Conservation (phyloP, 73 alveolate genomes). For the Paramecium pentaurelia region DNA sequence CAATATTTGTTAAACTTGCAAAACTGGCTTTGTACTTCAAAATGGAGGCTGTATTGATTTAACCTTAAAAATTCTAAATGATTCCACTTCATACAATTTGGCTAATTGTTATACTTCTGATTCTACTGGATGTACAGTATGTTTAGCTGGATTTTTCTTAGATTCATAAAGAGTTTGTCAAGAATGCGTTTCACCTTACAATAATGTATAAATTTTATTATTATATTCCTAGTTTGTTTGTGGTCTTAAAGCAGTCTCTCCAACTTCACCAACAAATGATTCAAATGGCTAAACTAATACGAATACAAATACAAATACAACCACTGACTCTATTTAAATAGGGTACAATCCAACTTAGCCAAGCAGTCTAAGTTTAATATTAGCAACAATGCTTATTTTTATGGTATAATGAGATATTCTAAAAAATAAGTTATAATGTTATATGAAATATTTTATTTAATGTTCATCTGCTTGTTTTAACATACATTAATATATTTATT, state of each 20-base stretch:
- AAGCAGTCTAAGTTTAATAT: neutral
- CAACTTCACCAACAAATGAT: neutral
- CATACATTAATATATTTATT: no score
- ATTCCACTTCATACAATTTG: neutral
- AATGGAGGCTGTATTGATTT: neutral
- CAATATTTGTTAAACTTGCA: neutral
- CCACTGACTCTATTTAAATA: neutral
- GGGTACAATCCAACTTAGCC: neutral
- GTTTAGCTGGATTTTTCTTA: neutral
- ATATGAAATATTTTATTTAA: no score
- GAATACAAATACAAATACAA: neutral
- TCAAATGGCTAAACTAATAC: neutral
- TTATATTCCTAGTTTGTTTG: neutral
- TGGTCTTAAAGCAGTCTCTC: neutral
- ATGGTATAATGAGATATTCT: neutral
- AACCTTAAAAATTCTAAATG: neutral
- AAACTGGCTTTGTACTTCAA: neutral
- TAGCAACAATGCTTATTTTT: neutral
- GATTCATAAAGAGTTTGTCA: neutral
- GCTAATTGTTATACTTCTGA: neutral
- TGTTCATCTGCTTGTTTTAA: no score
- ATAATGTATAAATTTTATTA: neutral
- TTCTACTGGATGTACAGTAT: neutral
- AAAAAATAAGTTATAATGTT: neutral
- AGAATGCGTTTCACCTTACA: neutral